Evolutionary conservation across 345 rosid genomes (phyloP), one percentile per base, ranked within the genome.

Genomic region (Salix viminalis): DNA sequence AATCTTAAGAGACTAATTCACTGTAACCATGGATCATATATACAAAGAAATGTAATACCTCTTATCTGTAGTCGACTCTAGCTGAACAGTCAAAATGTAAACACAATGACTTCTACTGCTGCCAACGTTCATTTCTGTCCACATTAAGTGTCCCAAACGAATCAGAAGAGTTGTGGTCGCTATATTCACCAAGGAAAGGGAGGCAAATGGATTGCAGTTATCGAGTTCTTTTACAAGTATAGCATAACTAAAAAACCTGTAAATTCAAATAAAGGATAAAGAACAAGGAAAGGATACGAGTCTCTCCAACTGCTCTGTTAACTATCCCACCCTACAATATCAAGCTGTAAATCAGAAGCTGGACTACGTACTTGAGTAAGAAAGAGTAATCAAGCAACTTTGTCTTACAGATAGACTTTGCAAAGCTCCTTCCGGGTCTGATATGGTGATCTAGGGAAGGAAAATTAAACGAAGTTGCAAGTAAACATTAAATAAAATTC

Each of bases 41-140:
- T 23, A 58, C 30, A 80, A 60, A 72, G 73, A 69, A 42, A 69
- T 14, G 37, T 36, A 37, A 42, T 79, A 92, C 97, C 96, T 88
- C 82, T 79, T 89, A 34, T 90, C 90, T 69, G 39, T 76, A n/a
- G 76, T 77, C 78, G 77, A 79, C 36, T 91, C 91, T 76, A 83
- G 90, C 71, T 86, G 92, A 81, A 90, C 76, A 8, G 84, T 80
- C 81, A 89, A 86, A 67, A 92, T 78, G 88, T 90, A 90, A 42
- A 86, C 80, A 72, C 95, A 89, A 72, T 94, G 98, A 78, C 97
- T 94, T 90, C 97, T 85, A 71, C 98, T 94, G 87, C 98, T 92
- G 74, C 89, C 89, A 89, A 87, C 83, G 80, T 94, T 94, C 97
- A 94, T 92, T 80, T 94, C 97, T 94, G 76, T 71, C 44, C 62